phyloP scores from a whole-genome alignment of 257 asterid species.

The Jacaranda mimosifolia region DNA sequence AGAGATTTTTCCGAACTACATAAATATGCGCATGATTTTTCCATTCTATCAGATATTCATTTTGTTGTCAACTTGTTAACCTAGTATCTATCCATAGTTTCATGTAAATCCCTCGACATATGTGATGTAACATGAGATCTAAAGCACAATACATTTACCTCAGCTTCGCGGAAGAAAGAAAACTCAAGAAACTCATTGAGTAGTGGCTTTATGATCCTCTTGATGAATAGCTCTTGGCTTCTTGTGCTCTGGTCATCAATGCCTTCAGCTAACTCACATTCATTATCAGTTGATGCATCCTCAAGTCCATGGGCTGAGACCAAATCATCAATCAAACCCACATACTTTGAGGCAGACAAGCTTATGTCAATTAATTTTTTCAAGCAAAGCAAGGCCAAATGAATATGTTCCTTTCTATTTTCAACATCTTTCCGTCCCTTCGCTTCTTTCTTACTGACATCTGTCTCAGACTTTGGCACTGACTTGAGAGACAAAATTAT shows the following conservation, averaged over 20 bases:
- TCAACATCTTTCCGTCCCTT: constrained; percentile 63
- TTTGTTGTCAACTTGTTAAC: background rate
- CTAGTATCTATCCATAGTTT: background rate
- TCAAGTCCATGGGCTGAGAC: constrained; percentile 54
- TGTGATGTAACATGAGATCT: constrained; percentile 3
- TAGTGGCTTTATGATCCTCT: constrained; percentile 60
- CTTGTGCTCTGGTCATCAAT: constrained; percentile 55
- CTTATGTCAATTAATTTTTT: constrained; percentile 62
- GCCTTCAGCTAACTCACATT: constrained; percentile 55
- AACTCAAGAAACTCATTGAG: constrained; percentile 56
- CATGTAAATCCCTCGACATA: background rate
- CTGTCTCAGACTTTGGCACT: constrained; percentile 43
- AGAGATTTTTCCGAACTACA: too few relatives aligned
- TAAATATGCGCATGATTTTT: too few relatives aligned
- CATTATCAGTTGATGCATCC: constrained; percentile 43
- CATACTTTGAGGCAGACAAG: constrained; percentile 55
- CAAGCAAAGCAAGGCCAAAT: constrained; percentile 71
- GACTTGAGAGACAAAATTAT: constrained; percentile 64
- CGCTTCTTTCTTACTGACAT: constrained; percentile 56
- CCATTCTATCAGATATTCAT: too few relatives aligned
- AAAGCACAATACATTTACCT: constrained; percentile 58
- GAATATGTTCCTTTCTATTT: constrained; percentile 63
- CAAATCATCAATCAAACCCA: constrained; percentile 61
- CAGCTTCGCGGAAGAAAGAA: constrained; percentile 77
- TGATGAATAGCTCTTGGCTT: constrained; percentile 65